A percentile compares a stretch with the other conserved stretches of the same genome.
Conservation (phyloP, 2,329 filamentous ascomycete species). For the Leptosphaerulina australis region DNA sequence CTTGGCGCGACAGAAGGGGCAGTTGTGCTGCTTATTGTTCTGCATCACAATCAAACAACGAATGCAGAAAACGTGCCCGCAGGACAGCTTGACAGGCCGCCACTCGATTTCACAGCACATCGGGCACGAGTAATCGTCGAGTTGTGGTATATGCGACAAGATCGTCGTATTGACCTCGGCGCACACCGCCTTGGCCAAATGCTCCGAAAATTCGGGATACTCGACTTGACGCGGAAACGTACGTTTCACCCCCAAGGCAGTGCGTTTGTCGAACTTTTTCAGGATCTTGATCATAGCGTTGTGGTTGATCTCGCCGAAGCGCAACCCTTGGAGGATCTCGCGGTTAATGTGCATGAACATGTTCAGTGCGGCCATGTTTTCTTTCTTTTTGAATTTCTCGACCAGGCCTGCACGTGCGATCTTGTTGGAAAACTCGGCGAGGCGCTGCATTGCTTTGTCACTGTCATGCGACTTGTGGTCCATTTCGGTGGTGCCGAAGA, state of each 20-base stretch:
- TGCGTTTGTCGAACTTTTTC: conserved; percentile 91
- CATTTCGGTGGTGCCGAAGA: conserved; percentile 77
- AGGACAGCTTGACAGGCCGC: conserved; percentile 77
- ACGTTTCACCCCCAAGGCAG: conserved; percentile 70
- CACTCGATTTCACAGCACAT: conserved; percentile 81
- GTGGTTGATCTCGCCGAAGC: conserved; percentile 84
- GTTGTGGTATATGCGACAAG: conserved; percentile 74
- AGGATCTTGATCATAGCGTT: conserved; percentile 80
- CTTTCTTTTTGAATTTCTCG: conserved; percentile 66
- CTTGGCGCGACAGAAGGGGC: conserved; percentile 76
- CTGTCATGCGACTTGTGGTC: conserved; percentile 72
- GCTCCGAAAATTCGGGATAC: conserved; percentile 63
- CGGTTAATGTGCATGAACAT: conserved; percentile 76
- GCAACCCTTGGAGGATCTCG: conserved; percentile 76
- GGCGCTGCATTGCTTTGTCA: conserved; percentile 67
- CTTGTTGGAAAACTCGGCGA: conserved; percentile 74
- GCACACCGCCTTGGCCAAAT: conserved; percentile 76
- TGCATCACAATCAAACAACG: conserved; percentile 82
- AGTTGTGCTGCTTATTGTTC: conserved; percentile 68
- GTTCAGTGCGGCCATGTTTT: conserved; percentile 68
- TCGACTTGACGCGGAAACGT: conserved; percentile 66
- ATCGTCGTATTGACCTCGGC: conserved; percentile 75
- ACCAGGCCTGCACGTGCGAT: conserved; percentile 65
- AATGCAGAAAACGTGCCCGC: conserved; percentile 81
- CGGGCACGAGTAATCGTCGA: conserved; percentile 85